Evolutionary conservation across 2,329 filamentous ascomycete species (phyloP).

Genomic region (Zalaria sp.): DNA sequence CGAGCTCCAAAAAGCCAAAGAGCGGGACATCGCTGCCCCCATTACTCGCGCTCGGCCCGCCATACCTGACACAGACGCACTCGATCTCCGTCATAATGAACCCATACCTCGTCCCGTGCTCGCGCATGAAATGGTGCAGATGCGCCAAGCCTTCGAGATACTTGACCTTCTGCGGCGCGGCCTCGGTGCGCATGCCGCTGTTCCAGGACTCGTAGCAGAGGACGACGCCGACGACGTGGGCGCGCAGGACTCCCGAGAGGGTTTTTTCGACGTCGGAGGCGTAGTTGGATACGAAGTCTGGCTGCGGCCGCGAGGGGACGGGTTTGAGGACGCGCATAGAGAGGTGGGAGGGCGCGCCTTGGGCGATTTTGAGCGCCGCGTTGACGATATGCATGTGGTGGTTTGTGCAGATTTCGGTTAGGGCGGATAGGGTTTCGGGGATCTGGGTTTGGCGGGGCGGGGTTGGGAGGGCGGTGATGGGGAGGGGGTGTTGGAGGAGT

Average conservation of each 20-base stretch:
- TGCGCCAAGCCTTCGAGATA: slow-evolving; percentile 80
- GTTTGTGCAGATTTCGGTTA: slow-evolving; percentile 60
- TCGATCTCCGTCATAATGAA: slow-evolving; percentile 97
- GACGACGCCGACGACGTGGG: slow-evolving; percentile 67
- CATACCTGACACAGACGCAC: slow-evolving; percentile 76
- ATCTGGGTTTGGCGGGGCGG: slow-evolving; percentile 43
- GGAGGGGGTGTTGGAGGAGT: slow-evolving; percentile 46
- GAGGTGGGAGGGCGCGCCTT: slow-evolving; percentile 51
- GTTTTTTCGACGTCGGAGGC: slow-evolving; percentile 37
- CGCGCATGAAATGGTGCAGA: slow-evolving; percentile 82
- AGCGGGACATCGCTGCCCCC: slow-evolving; percentile 44
- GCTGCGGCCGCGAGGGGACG: slow-evolving; percentile 36
- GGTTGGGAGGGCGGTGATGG: slow-evolving; percentile 48
- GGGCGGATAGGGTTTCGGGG: slow-evolving; percentile 56
- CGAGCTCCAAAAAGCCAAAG: slow-evolving; percentile 79
- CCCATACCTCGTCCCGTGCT: slow-evolving; percentile 83
- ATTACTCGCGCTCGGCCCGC: slow-evolving; percentile 25
- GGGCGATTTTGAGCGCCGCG: slow-evolving; percentile 63
- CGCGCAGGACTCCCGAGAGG: slow-evolving; percentile 31
- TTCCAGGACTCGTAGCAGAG: slow-evolving; percentile 92
- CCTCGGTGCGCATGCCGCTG: slow-evolving; percentile 76
- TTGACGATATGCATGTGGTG: slow-evolving; percentile 83
- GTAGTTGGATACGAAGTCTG: slow-evolving; percentile 52
- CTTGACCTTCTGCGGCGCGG: slow-evolving; percentile 66
- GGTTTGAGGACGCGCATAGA: slow-evolving; percentile 27